These are phyloP conservation scores for Cryptococcus sp. DNA, from an alignment of 1,284 basidiomycete genomes.

Conservation along the genomic window DNA sequence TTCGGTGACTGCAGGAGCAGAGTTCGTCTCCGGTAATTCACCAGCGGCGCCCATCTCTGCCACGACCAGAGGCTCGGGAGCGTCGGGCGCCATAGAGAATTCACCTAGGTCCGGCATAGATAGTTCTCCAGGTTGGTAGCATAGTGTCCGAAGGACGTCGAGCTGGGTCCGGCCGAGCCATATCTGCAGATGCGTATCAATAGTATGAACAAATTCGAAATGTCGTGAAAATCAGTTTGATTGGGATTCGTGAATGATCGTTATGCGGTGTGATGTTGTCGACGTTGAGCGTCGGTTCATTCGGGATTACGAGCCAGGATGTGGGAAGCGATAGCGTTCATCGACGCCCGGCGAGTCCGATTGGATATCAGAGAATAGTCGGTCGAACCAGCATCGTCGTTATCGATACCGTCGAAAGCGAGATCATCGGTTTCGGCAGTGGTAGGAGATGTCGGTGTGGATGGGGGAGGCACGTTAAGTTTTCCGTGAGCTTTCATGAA, in stretches of 20 bases:
- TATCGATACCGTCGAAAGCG: not conserved
- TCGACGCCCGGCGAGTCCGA: not conserved
- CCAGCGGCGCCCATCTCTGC: not conserved
- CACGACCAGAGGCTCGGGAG: not conserved
- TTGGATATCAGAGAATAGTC: no score
- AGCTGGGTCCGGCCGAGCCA: conserved; percentile 45
- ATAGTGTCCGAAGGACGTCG: conserved; percentile 45
- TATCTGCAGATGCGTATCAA: conserved; percentile 21
- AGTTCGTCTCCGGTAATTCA: no score
- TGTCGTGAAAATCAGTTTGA: no score
- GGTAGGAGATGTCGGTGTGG: not conserved
- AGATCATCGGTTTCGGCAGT: not conserved
- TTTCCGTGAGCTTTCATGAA: conserved; percentile 44
- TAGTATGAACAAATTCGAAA: not conserved
- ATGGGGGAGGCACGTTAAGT: conserved; percentile 18
- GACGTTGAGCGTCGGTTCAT: no score
- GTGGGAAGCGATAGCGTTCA: not conserved
- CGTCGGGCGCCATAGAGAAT: conserved; percentile 24
- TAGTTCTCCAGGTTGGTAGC: conserved; percentile 46
- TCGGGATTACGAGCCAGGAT: not conserved
- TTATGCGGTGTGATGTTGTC: no score
- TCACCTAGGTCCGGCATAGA: conserved; percentile 38
- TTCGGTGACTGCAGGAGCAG: no score
- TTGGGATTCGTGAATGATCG: no score
- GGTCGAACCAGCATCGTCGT: not conserved